phyloP scores from a whole-genome alignment of 768 basidiomycete genomes.

The Leccinum ochraceum region DNA sequence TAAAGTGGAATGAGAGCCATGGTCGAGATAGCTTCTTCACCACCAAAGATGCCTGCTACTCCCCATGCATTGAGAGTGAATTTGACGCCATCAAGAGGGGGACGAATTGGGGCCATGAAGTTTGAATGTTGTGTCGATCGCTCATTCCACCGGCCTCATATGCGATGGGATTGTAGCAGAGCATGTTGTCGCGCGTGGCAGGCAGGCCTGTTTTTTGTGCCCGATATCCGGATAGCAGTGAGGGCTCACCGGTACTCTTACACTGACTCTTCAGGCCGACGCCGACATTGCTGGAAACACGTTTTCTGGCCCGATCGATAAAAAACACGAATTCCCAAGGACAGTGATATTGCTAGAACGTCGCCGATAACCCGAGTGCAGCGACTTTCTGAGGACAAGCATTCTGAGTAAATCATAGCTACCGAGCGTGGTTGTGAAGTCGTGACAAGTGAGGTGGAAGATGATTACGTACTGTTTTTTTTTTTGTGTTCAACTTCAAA shows the following conservation, averaged over 20 bases:
- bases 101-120: constrained; percentile 17
- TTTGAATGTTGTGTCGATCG: background rate
- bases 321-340: background rate
- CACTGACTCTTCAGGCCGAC: background rate
- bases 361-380: background rate
- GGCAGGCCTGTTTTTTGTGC: background rate
- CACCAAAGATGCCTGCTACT: constrained; percentile 38
- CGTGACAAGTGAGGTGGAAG: too few relatives aligned
- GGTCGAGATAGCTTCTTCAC: constrained; percentile 34
- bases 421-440: background rate
- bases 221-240: background rate
- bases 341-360: background rate
- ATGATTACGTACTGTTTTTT: too few relatives aligned
- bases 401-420: background rate
- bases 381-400: background rate
- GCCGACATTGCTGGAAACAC: background rate
- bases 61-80: constrained; percentile 31
- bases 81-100: constrained; percentile 7
- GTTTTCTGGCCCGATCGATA: background rate
- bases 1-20: constrained; percentile 33
- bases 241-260: background rate
- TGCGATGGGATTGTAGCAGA: background rate
- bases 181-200: background rate
- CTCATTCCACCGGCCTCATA: background rate
- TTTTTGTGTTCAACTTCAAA: background rate